Evolutionary conservation across 352 stramenopile genomes (phyloP), one percentile per base, ranked within the genome.

Genomic region (Phytophthora nicotianae): DNA sequence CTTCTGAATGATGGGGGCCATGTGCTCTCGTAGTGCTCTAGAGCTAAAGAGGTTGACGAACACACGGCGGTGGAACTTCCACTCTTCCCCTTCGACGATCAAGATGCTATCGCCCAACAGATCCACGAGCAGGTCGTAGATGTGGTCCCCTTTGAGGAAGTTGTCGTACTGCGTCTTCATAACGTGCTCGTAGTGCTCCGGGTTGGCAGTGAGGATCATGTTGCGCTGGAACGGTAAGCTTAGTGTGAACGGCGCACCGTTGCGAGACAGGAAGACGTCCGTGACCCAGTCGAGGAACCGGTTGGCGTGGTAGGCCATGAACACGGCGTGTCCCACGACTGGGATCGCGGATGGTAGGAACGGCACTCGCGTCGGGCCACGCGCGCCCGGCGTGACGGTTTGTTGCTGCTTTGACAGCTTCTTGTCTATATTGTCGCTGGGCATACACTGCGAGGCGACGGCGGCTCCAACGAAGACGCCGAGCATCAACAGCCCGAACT

Each of bases 31-130:
- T 58, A 90, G 61, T 14, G 73, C 80, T 9, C 66, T 35, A 14
- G 72, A 77, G 10, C 76, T 93, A 33, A 97, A 96, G 42, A 98
- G 93, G 51, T 96, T 90, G 51, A 88, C 94, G 62, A 91, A 88
- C 1, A 75, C 84, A 43, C 90, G 89, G 46, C 88, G 83, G 47
- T 96, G 88, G 56, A 80, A 68, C 26, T 75, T 68, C 88, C 88
- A 96, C 17, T 62, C 27, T 1, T 73, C 71, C 8, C 82, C 84
- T 54, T 96, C 81, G 9, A 77, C 52, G 20, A 72, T 77, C 47
- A 95, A 85, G 52, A 95, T 94, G 58, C 83, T 85, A 23, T 81
- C 62, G 29, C 88, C 86, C 19, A 95, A 72, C 14, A 96, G 59
- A 46, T 90, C 78, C 13, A 60, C 42, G 1, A 89, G 50, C 8